These are phyloP conservation scores for Wilhelminamyces savonicus DNA, from an alignment of 805 yeast genomes.

Conservation along the genomic window DNA sequence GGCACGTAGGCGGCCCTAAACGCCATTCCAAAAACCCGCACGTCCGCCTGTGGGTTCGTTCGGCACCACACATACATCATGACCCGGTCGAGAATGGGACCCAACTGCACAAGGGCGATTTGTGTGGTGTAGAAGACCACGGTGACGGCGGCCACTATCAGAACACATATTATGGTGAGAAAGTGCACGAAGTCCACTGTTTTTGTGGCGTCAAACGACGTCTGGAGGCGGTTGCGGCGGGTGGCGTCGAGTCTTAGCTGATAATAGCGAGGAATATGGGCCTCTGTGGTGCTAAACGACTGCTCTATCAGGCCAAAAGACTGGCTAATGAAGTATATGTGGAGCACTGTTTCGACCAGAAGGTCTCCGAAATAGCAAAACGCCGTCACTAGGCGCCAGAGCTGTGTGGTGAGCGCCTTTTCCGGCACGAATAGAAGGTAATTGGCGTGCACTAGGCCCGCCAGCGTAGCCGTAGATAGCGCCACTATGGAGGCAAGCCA, in stretches of 20 bases:
- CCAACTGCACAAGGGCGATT: conserved; percentile 20
- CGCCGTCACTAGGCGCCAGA: conserved; percentile 31
- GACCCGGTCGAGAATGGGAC: conserved; percentile 29
- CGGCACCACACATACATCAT: conserved; percentile 44
- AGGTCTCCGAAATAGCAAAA: conserved; percentile 27
- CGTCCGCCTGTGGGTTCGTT: conserved; percentile 33
- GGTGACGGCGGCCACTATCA: conserved; percentile 15
- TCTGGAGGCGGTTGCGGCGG: too few relatives aligned
- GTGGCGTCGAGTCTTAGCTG: too few relatives aligned
- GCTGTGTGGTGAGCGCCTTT: conserved; percentile 21
- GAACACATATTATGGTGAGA: conserved; percentile 15
- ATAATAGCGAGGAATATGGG: conserved; percentile 27
- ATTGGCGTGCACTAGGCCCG: conserved; percentile 11
- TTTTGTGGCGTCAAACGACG: too few relatives aligned
- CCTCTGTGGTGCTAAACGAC: conserved; percentile 8
- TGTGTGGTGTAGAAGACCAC: conserved; percentile 10
- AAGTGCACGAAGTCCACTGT: conserved; percentile 26
- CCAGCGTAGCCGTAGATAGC: conserved; percentile 13
- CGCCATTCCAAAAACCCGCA: conserved; percentile 36
- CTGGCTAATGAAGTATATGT: conserved; percentile 11
- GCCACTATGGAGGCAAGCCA: conserved; percentile 22
- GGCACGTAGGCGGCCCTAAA: conserved; percentile 41
- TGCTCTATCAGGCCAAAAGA: conserved; percentile 20
- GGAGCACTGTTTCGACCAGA: conserved; percentile 14
- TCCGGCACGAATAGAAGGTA: conserved; percentile 21